These are phyloP conservation scores for Coniella lustricola DNA, from an alignment of 2,329 filamentous ascomycete species.

Conservation along the genomic window DNA sequence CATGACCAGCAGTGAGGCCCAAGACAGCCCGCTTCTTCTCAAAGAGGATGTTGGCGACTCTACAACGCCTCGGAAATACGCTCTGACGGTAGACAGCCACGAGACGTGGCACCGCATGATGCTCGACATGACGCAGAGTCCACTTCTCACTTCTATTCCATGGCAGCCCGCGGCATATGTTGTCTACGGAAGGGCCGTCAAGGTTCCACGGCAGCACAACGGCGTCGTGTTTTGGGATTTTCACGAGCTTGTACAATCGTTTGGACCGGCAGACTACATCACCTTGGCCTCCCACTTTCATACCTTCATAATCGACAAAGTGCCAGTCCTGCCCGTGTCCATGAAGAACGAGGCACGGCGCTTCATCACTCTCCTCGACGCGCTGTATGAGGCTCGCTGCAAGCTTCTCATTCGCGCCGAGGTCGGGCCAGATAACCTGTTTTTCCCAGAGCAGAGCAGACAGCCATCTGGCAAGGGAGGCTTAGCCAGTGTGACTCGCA, in stretches of 20 bases:
- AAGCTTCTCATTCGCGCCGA: conserved; percentile 64
- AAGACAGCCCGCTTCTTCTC: not conserved
- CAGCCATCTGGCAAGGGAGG: conserved; percentile 13
- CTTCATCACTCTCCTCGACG: conserved; percentile 74
- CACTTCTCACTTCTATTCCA: conserved; percentile 15
- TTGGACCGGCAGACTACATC: conserved; percentile 78
- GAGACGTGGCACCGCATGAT: conserved; percentile 22
- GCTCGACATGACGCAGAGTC: conserved; percentile 10
- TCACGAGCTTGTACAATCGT: conserved; percentile 55
- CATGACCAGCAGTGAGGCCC: not conserved
- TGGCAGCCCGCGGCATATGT: conserved; percentile 39
- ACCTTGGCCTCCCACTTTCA: conserved; percentile 74
- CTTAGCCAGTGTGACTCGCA: not conserved
- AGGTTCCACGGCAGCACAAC: conserved; percentile 49
- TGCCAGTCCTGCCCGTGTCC: conserved; percentile 59
- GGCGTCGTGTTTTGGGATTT: conserved; percentile 63
- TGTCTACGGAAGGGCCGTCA: conserved; percentile 58
- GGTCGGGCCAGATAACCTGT: conserved; percentile 63
- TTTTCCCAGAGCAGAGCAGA: conserved; percentile 58
- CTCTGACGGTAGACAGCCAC: conserved; percentile 20
- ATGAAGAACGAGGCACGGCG: conserved; percentile 76
- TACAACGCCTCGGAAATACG: conserved; percentile 24
- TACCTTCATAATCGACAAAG: conserved; percentile 64
- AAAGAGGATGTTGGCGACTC: conserved; percentile 8
- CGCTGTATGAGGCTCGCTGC: conserved; percentile 74